These are phyloP conservation scores for Myxozyma lipomycoides DNA, from an alignment of 805 yeast genomes.

Conservation along the genomic window DNA sequence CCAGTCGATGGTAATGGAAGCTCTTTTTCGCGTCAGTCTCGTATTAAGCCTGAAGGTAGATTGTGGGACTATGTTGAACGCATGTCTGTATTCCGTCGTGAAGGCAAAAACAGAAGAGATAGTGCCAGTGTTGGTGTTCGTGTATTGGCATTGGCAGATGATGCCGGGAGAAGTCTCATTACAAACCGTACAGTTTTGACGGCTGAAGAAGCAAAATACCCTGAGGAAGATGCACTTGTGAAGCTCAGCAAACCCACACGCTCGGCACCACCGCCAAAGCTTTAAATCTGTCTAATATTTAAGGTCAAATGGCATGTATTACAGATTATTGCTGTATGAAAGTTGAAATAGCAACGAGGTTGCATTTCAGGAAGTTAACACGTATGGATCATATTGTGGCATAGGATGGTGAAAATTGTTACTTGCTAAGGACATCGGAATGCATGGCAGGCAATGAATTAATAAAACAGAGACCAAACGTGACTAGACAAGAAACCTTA, in stretches of 20 bases:
- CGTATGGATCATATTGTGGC: no score
- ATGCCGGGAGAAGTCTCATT: constrained; percentile 23
- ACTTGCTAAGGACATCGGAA: no score
- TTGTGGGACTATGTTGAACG: constrained; percentile 36
- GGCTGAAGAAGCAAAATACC: constrained; percentile 24
- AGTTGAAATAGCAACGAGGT: no score
- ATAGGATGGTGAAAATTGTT: no score
- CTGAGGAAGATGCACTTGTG: constrained; percentile 26
- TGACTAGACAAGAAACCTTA: no score
- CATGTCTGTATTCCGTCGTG: constrained; percentile 38
- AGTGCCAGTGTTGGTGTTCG: constrained; percentile 26
- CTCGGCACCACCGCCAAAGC: not conserved
- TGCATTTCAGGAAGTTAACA: no score
- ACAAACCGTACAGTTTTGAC: constrained; percentile 24
- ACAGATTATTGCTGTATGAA: no score
- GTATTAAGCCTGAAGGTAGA: constrained; percentile 33
- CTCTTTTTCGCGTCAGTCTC: constrained; percentile 13
- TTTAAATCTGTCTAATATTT: not conserved
- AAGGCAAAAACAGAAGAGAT: constrained; percentile 37
- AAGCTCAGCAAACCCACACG: constrained; percentile 18
- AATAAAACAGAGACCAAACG: no score
- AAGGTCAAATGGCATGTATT: no score
- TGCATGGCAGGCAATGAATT: no score
- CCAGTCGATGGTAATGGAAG: not conserved
- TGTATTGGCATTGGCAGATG: constrained; percentile 25